Evolutionary conservation across 331 rosid species (phyloP).

Genomic region (Acacia pycnantha): DNA sequence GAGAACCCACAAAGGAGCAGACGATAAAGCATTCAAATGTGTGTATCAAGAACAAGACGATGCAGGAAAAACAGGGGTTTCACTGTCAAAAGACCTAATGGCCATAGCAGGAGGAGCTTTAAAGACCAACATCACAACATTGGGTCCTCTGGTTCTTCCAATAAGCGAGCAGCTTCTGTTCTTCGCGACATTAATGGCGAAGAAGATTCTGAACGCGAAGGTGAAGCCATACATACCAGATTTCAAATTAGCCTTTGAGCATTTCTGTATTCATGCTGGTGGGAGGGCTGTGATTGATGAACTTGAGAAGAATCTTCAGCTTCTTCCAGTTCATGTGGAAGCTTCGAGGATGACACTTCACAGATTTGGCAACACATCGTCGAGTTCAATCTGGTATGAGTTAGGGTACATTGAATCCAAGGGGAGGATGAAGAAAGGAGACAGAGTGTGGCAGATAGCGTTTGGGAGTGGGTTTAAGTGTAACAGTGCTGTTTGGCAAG

Average conservation of each 20-base stretch:
- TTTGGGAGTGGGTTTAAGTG: constrained; percentile 84
- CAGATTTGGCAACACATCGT: constrained; percentile 74
- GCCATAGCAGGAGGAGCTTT: constrained; percentile 71
- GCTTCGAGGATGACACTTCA: constrained; percentile 78
- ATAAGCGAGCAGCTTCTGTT: constrained; percentile 62
- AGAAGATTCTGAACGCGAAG: constrained; percentile 43
- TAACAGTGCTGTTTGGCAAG: constrained; percentile 82
- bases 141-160: constrained; percentile 74
- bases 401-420: constrained; percentile 67
- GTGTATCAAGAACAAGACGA: constrained; percentile 62
- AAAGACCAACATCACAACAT: constrained; percentile 53
- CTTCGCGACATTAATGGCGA: constrained; percentile 36
- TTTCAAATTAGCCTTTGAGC: constrained; percentile 70
- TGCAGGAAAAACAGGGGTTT: constrained; percentile 60
- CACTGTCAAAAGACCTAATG: constrained; percentile 64
- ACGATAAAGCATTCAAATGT: constrained; percentile 59
- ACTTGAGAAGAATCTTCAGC: constrained; percentile 69
- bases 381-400: constrained; percentile 84
- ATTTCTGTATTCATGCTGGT: constrained; percentile 81
- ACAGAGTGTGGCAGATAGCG: constrained; percentile 72
- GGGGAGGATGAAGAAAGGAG: constrained; percentile 49
- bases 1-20: constrained; percentile 61
- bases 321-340: constrained; percentile 50
- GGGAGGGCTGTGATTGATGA: constrained; percentile 72
- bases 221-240: constrained; percentile 59